Conservation (phyloP, 225 moss, liverwort and hornwort species). For the Lunularia cruciata region DNA sequence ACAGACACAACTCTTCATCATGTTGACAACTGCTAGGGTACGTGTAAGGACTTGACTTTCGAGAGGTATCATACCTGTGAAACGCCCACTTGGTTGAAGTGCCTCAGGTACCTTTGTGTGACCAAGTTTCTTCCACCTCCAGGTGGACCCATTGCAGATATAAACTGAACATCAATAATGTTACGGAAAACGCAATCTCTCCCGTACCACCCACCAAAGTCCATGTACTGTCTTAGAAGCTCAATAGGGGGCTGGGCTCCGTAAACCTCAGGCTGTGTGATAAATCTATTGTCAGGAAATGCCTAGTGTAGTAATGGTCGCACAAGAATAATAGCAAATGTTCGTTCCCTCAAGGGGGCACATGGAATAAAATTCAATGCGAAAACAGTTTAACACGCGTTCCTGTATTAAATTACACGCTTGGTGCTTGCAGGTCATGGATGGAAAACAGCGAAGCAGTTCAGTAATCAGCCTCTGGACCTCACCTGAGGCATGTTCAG, state of each 20-base stretch:
- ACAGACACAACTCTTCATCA: not conserved
- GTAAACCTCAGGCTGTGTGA: slow-evolving; percentile 77
- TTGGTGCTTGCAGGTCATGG: no score
- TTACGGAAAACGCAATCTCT: slow-evolving; percentile 75
- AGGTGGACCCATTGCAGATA: slow-evolving; percentile 94
- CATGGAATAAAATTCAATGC: not conserved
- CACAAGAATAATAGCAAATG: no score
- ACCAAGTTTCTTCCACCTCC: slow-evolving; percentile 87
- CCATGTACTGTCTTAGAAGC: slow-evolving; percentile 84
- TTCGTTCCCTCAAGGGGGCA: no score
- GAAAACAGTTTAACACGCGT: no score
- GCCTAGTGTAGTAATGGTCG: no score
- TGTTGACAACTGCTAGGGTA: not conserved
- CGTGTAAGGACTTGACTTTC: not conserved
- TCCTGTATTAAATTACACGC: no score
- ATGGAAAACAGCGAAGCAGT: no score
- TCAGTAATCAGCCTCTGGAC: no score
- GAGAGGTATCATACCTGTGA: slow-evolving; percentile 43
- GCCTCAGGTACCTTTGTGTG: slow-evolving; percentile 75
- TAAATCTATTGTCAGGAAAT: slow-evolving; percentile 6
- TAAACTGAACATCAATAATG: slow-evolving; percentile 75
- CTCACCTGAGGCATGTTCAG: slow-evolving; percentile 87
- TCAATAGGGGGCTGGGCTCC: slow-evolving; percentile 97
- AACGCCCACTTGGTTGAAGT: slow-evolving; percentile 82
- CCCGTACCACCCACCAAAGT: slow-evolving; percentile 91